Base-by-base conservation (phyloP, 1,139 yeast genomes). In the Candida gigantensis region DNA sequence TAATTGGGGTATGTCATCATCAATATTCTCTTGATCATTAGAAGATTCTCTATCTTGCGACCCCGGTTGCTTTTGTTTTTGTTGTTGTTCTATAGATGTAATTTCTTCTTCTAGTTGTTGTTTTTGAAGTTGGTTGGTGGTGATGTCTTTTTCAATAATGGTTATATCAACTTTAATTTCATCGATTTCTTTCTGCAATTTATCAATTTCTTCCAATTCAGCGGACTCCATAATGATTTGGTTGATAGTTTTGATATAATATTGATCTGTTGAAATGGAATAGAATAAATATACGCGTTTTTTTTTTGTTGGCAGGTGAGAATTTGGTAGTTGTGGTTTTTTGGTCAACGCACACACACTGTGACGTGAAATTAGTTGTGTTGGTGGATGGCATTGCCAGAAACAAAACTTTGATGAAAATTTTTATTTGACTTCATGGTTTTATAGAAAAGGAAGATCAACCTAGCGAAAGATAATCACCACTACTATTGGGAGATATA, bases 81-180 rank as follows among this genome's bases (percentile, higher is more conserved):
- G 30, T 21, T 28, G 29, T 23, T 24, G 24, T 15, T 28, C 24
- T 32, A 35, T 28, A 8, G 33, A 21, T 13, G 12, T 15, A 12
- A 37, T 33, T 11, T 36, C 36, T 21, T 32, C 28, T 18, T 18
- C 27, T 17, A 41, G 30, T 20, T 40, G 37, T 17, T 50, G 52
- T 10, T 30, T 37, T 20, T 44, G 41, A 10, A 54, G 40, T 12
- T 21, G 35, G 6, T 31, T 28, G 5, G 17, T 15, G 9, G 28
- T 41, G 5, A 55, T 39, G 29, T 55, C 60, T 19, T 39, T 35
- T 16, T 32, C 29, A 11, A 55, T 36, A 14, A 52, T 34, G 3
- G 28, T 26, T 9, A 54, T 45, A 37, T 55, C 60, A 14, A 40
- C 37, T 20, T 37, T 17, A 0, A 42, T 29, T 5, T 45, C 54